A percentile compares a stretch with the other conserved stretches of the same genome.
phyloP scores from a whole-genome alignment of 768 basidiomycete genomes.

The Lactarius psammicola region DNA sequence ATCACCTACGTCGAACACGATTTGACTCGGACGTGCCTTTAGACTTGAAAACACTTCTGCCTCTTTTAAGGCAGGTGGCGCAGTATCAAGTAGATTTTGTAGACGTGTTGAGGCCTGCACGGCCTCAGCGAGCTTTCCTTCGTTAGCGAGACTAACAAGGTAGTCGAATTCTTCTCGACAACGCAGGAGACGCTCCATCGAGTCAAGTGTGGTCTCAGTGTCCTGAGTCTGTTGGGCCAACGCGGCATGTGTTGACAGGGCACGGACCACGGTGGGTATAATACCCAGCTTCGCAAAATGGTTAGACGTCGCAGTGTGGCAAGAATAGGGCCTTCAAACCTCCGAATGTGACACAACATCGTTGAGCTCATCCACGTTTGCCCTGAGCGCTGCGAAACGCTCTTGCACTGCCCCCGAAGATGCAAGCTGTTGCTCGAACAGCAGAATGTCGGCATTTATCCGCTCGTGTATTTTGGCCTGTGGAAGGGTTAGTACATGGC shows the following conservation, averaged over 20 bases:
- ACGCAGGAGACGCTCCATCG: slow-evolving; percentile 53
- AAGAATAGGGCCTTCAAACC: slow-evolving; percentile 40
- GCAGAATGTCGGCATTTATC: slow-evolving; percentile 59
- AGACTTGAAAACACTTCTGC: slow-evolving; percentile 55
- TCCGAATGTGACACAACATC: slow-evolving; percentile 55
- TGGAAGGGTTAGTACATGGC: slow-evolving; percentile 3
- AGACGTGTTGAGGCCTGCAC: slow-evolving; percentile 46
- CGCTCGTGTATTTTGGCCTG: slow-evolving; percentile 72
- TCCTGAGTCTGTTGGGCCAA: slow-evolving; percentile 64
- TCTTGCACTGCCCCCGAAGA: slow-evolving; percentile 64
- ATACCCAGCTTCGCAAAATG: slow-evolving; percentile 57
- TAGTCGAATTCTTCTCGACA: slow-evolving; percentile 49
- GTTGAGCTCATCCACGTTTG: slow-evolving; percentile 52
- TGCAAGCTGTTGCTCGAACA: slow-evolving; percentile 61
- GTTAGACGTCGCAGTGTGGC: slow-evolving; percentile 25
- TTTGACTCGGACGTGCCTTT: slow-evolving; percentile 47
- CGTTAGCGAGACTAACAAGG: slow-evolving; percentile 47
- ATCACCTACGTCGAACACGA: not conserved
- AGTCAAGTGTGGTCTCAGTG: slow-evolving; percentile 48
- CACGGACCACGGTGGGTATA: slow-evolving; percentile 54
- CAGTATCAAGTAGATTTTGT: slow-evolving; percentile 44
- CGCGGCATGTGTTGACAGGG: slow-evolving; percentile 56
- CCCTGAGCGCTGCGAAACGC: slow-evolving; percentile 50
- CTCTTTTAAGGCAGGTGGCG: slow-evolving; percentile 51
- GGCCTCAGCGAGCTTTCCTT: slow-evolving; percentile 65